Conservation (phyloP, 192 early-diverging fungal genomes). For the Backusella luteola region DNA sequence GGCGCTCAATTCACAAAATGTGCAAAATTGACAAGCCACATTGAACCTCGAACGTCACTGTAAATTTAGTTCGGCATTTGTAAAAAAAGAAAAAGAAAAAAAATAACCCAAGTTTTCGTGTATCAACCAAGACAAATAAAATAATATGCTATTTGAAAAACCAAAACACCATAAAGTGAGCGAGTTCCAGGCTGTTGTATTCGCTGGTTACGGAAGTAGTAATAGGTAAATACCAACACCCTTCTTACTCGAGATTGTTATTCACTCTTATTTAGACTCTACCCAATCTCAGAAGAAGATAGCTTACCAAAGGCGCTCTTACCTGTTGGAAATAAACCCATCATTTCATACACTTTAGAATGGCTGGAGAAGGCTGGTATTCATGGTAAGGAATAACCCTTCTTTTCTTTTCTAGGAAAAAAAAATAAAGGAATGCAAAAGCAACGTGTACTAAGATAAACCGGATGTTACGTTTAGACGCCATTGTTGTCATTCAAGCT, state of each 20-base stretch:
- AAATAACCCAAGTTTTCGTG: not conserved
- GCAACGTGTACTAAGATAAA: not conserved
- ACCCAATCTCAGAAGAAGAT: conserved; percentile 76
- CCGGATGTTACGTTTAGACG: conserved; percentile 48
- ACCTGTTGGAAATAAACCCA: conserved; percentile 92
- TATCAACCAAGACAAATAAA: not conserved
- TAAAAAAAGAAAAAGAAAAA: not conserved
- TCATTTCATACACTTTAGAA: conserved; percentile 90
- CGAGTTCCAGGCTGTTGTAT: conserved; percentile 69
- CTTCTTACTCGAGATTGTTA: not conserved
- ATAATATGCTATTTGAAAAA: conserved; percentile 32
- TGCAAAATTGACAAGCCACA: not conserved
- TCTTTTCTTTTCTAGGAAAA: not conserved
- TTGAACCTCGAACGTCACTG: not conserved
- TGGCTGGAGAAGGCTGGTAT: conserved; percentile 92
- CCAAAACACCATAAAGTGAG: conserved; percentile 38
- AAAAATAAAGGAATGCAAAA: not conserved
- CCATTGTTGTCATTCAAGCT: conserved; percentile 69
- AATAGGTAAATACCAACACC: conserved; percentile 43
- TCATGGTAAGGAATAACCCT: conserved; percentile 18
- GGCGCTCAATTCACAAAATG: not conserved
- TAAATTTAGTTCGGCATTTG: not conserved
- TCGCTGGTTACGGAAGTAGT: conserved; percentile 60
- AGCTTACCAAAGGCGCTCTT: conserved; percentile 92
- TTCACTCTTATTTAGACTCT: conserved; percentile 48